A percentile compares a stretch with the other conserved stretches of the same genome.
Conservation (phyloP, 1,284 basidiomycete genomes). For the Ceratobasidium papillatum region DNA sequence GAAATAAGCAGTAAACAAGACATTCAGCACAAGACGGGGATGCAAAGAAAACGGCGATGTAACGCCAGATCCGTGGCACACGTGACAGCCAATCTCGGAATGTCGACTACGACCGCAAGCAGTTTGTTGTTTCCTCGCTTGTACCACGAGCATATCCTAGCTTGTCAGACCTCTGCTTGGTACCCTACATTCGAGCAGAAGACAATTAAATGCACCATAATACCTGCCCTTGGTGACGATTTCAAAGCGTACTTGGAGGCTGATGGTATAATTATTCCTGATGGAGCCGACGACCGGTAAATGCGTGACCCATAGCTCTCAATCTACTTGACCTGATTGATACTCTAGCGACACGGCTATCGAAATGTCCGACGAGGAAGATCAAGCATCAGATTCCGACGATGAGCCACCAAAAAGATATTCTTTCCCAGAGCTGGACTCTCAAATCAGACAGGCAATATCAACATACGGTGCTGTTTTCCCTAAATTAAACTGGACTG, state of each 20-base stretch:
- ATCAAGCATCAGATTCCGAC: constrained; percentile 45
- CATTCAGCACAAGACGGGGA: no score
- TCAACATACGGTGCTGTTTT: constrained; percentile 83
- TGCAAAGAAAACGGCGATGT: no score
- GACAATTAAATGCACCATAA: constrained; percentile 80
- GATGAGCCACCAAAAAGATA: constrained; percentile 52
- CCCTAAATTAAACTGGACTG: constrained; percentile 94
- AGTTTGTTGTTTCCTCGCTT: constrained; percentile 61
- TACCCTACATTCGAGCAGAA: constrained; percentile 76
- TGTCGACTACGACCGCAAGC: constrained; percentile 12
- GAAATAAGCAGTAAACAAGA: neutral
- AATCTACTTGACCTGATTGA: constrained; percentile 47
- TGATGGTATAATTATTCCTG: constrained; percentile 83
- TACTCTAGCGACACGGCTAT: constrained; percentile 54
- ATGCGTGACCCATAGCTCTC: constrained; percentile 49
- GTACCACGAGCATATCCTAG: constrained; percentile 64
- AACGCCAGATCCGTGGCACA: neutral
- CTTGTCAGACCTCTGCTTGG: constrained; percentile 90
- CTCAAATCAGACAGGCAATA: constrained; percentile 74
- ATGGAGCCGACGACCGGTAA: constrained; percentile 79
- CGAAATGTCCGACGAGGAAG: constrained; percentile 65
- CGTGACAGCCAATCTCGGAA: constrained; percentile 1
- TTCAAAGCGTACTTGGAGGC: constrained; percentile 80
- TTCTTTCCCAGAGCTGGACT: constrained; percentile 81
- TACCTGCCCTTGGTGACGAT: constrained; percentile 71